Evolutionary conservation across 2,329 filamentous ascomycete genomes (phyloP), one percentile per base, ranked within the genome.

Genomic region (Fusarium longipes): DNA sequence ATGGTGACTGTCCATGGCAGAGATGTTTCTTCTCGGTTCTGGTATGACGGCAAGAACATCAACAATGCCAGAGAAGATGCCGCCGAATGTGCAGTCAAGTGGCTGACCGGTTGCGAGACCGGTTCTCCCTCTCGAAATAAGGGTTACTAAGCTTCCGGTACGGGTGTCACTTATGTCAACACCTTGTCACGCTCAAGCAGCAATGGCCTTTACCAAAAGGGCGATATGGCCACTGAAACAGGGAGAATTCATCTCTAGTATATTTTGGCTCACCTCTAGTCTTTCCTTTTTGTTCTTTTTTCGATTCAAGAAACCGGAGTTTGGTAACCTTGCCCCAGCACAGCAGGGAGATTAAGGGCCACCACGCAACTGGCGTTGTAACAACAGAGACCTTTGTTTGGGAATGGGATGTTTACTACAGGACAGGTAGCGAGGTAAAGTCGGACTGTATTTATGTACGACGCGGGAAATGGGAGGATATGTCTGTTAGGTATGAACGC

Each of bases 41-140:
- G 93, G 93, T 97, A 97, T 80, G 93, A 96, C 78, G 93, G 93
- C 63, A 89, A 93, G 76, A 93, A 93, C 75, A 84, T 95, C 78
- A 88, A 94, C 82, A 96, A 96, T 75, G 93, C 93, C 59, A 90
- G 88, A 79, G 93, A 97, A 78, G 93, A 97, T 77, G 93, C 93
- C n/a, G 93, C 93, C 68, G 93, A 97, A 79, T 86, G 91, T 64
- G 93, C 93, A 25, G 78, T 91, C 63, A 86, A 83, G 74, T 86
- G 84, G 79, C 78, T 92, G 54, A 80, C 70, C 57, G 77, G 76
- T 48, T 80, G 79, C 45, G 78, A 65, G 14, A 44, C 53, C 20
- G 67, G 52, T 38, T 75, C 75, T 36, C 69, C 67, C 11, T 67
- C 58, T 18, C 71, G 71, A 33, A 61, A 65, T 8, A 77, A 71